Base-by-base conservation (phyloP, 225 moss, liverwort and hornwort species). In the Bryoerythrophyllum caledonicum region DNA sequence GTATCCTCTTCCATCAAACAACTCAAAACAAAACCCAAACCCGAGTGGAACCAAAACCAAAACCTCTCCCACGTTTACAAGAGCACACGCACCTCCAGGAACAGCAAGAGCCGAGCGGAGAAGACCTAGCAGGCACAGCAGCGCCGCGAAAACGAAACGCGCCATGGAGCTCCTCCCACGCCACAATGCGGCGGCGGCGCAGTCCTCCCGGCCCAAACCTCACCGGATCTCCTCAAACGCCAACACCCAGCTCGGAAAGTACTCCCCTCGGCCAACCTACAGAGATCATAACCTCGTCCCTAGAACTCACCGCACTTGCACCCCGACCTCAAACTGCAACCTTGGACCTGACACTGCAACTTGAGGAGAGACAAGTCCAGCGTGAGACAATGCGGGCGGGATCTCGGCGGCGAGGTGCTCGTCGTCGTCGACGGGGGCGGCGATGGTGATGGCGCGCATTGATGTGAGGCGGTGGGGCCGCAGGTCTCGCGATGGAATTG, bases 101-200 rank as follows among this genome's bases (percentile, higher is more conserved):
- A 41, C 10, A 19, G 68, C 86, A 41, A 83, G 65, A 17, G 57
- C 60, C 41, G 61, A 55, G 37, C 2, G 61, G 34, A 78, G 60
- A 30, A 86, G 75, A 64, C 78, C 75, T 66, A 81, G 53, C 72
- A 86, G 51, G 30, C 68, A 86, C 54, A 79, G 27, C 23, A 79
- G 27, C 23, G 55, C 69, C 13, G 70, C 6, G n/a, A 78, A 55
- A 21, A 76, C 61, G 35, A 78, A 64, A 53, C 58, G 59, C 81
- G 81, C 83, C 86, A 86, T 86, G 49, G 53, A 70, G 68, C 67
- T 74, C 68, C 38, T 1, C 32, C 41, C 63, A 24, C 25, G 26
- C 23, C 74, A 56, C 53, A 23, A 59, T 4, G 13, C 7, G 51
- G 67, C 68, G 52, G 15, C 7, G 46, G n/a, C n/a, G n/a, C 46